These are phyloP conservation scores for Acanthamoeba triangularis DNA, from an alignment of 208 protist species.

Conservation along the genomic window DNA sequence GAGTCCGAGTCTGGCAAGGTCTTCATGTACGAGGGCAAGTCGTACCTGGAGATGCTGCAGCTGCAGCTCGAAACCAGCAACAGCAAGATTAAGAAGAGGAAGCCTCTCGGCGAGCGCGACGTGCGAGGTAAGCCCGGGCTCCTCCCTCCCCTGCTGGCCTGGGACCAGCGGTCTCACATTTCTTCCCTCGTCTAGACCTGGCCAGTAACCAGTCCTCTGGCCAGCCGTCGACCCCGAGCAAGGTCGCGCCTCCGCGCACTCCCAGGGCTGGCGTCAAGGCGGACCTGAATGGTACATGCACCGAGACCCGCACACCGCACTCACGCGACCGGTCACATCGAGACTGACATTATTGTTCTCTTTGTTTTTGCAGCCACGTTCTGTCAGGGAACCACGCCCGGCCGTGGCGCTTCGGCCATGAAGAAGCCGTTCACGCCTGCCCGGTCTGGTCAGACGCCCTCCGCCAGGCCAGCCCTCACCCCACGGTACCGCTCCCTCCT, in stretches of 20 bases:
- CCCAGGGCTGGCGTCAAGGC: not conserved
- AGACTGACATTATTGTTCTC: not conserved
- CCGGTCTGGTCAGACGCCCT: not conserved
- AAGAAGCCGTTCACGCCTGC: constrained; percentile 19
- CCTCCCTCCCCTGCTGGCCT: not conserved
- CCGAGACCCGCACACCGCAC: not conserved
- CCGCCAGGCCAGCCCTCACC: not conserved
- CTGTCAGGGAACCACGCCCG: constrained; percentile 11
- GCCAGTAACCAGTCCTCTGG: not conserved
- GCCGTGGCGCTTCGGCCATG: not conserved
- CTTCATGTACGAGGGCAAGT: constrained; percentile 9
- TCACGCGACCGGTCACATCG: not conserved
- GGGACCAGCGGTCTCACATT: not conserved
- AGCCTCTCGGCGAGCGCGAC: constrained; percentile 5
- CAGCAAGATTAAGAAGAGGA: constrained; percentile 47
- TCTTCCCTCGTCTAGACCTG: not conserved
- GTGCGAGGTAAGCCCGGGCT: not conserved
- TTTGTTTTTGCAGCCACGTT: not conserved
- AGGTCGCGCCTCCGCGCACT: not conserved
- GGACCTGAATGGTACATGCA: not conserved
- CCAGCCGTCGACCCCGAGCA: constrained; percentile 22
- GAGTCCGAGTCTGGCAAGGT: constrained; percentile 6
- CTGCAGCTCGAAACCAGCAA: not conserved
- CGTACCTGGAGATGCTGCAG: constrained; percentile 16
- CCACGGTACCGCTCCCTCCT: not conserved